Evolutionary conservation across 768 basidiomycete genomes (phyloP).

Genomic region (Trametopsis cervina): DNA sequence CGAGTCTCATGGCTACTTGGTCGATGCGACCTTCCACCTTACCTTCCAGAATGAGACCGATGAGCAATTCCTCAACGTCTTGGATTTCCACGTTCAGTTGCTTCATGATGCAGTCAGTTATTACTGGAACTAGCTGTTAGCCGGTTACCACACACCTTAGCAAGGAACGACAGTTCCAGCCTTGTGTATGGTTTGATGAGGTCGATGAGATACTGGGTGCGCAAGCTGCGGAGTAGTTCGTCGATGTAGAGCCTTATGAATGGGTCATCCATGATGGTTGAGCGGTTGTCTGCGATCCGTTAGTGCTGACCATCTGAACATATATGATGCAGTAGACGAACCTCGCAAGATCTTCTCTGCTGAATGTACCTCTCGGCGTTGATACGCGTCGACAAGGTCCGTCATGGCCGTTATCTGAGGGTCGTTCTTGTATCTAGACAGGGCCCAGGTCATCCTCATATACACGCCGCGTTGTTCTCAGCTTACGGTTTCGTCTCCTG

Average conservation of each 20-base stretch:
- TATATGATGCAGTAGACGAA: constrained; percentile 22
- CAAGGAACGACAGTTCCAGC: constrained; percentile 88
- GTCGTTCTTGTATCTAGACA: constrained; percentile 81
- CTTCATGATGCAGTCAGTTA: constrained; percentile 31
- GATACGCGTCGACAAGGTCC: constrained; percentile 93
- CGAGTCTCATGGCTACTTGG: constrained; percentile 89
- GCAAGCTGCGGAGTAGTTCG: constrained; percentile 86
- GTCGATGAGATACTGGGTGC: constrained; percentile 96
- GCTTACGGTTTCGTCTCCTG: constrained; percentile 97
- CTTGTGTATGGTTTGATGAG: constrained; percentile 97
- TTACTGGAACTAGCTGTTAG: background rate
- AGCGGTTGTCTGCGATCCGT: constrained; percentile 64
- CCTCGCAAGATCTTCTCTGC: constrained; percentile 94
- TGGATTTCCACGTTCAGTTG: constrained; percentile 91
- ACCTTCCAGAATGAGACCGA: constrained; percentile 92
- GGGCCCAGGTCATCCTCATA: background rate
- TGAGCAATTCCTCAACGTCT: constrained; percentile 91
- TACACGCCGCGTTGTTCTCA: background rate
- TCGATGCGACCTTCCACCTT: constrained; percentile 96
- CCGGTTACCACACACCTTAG: constrained; percentile 50
- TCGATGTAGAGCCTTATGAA: constrained; percentile 97
- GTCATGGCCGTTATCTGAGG: constrained; percentile 99
- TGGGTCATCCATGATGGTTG: constrained; percentile 92
- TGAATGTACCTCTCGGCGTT: constrained; percentile 91
- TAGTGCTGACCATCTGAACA: background rate